Percentiles rank a stretch among this genome's conserved stretches.
Evolutionary conservation across 1,284 basidiomycete genomes (phyloP).

Genomic region (Rhodotorula sp.): DNA sequence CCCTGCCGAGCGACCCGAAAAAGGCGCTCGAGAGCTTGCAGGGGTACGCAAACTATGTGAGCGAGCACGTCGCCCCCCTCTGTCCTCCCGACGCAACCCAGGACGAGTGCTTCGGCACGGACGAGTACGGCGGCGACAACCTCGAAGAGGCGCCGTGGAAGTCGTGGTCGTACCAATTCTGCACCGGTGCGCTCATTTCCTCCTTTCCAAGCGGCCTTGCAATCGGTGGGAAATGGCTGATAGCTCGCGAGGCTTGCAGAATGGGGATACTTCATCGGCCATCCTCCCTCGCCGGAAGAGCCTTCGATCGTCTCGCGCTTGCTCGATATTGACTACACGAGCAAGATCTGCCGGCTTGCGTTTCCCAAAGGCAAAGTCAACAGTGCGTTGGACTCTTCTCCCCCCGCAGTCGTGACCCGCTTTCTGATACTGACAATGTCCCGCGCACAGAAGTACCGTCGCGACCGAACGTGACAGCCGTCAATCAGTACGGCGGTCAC

Average conservation of each 20-base stretch:
- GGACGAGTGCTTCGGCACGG: slow-evolving; percentile 71
- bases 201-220: neutral
- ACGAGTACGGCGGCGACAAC: slow-evolving; percentile 62
- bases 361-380: slow-evolving; percentile 76
- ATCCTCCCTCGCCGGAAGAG: slow-evolving; percentile 62
- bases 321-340: slow-evolving; percentile 71
- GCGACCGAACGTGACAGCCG: slow-evolving; percentile 36
- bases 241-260: slow-evolving; percentile 52
- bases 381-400: slow-evolving; percentile 44
- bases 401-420: neutral
- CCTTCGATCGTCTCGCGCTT: slow-evolving; percentile 71
- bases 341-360: slow-evolving; percentile 76
- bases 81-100: slow-evolving; percentile 35
- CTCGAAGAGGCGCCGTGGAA: slow-evolving; percentile 69
- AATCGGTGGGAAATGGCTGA: neutral
- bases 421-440: too few relatives aligned
- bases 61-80: slow-evolving; percentile 28
- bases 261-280: slow-evolving; percentile 80
- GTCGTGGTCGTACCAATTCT: slow-evolving; percentile 77
- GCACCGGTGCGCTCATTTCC: slow-evolving; percentile 34
- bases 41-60: slow-evolving; percentile 31
- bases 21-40: slow-evolving; percentile 18
- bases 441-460: slow-evolving; percentile 18
- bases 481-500: slow-evolving; percentile 42
- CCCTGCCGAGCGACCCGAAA: slow-evolving; percentile 26